phyloP scores from a whole-genome alignment of 495 filamentous ascomycete species.

The Aspergillus kassunensis region DNA sequence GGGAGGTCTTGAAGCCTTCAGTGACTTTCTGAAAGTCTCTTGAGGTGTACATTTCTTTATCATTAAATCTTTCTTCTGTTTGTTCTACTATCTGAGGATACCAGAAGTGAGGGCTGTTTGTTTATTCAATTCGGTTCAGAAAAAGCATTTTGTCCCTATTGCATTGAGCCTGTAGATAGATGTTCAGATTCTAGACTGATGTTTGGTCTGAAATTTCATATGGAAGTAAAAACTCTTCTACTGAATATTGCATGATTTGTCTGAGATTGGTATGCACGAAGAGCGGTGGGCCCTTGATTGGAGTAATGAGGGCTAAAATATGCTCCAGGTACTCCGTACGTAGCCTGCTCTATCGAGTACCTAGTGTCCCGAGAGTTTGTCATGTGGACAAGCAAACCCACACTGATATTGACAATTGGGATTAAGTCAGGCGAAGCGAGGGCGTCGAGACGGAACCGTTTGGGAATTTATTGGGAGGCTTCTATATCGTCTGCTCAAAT shows the following conservation, averaged over 20 bases:
- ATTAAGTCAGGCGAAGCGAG: no score
- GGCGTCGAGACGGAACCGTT: no score
- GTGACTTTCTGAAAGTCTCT: constrained; percentile 13
- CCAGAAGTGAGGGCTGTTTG: constrained; percentile 10
- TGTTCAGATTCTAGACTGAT: constrained; percentile 2
- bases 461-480: no score
- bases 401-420: no score
- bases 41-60: neutral
- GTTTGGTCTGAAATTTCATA: neutral
- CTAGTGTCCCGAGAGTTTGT: no score
- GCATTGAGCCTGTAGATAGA: no score
- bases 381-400: no score
- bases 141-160: constrained; percentile 13
- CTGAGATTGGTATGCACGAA: neutral
- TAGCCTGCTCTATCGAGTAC: no score
- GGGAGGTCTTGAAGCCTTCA: constrained; percentile 21
- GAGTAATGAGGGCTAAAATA: no score
- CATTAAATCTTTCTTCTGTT: constrained; percentile 3
- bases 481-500: no score
- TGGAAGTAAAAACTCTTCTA: neutral
- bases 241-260: neutral
- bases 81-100: constrained; percentile 10
- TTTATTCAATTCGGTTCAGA: constrained; percentile 9
- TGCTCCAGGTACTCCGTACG: no score
- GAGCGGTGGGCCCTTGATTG: no score